Evolutionary conservation across 2,329 filamentous ascomycete genomes (phyloP).

Genomic region (Chrysoporthe austroafricana): DNA sequence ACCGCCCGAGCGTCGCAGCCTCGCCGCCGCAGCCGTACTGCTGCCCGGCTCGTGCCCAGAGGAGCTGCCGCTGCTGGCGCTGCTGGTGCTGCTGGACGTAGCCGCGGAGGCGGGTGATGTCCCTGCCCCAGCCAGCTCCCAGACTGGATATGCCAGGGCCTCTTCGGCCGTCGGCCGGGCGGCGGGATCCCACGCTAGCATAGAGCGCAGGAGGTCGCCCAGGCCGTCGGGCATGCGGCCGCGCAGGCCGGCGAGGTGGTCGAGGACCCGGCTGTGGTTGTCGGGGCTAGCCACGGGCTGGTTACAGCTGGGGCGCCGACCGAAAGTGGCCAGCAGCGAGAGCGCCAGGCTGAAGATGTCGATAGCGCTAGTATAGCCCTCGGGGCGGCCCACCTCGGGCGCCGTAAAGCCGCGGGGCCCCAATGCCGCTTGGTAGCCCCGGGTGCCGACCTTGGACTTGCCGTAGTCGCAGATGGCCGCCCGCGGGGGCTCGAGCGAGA

Average conservation of each 20-base stretch:
- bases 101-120: neutral
- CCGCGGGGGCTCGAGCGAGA: conserved; percentile 11
- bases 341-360: conserved; percentile 16
- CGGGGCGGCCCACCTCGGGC: neutral
- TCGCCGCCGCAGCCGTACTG: no score
- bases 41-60: neutral
- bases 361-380: conserved; percentile 12
- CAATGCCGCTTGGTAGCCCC: neutral
- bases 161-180: conserved; percentile 9
- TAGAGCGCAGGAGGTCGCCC: conserved; percentile 2
- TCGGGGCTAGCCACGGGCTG: neutral
- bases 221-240: conserved; percentile 5
- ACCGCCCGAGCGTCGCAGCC: neutral
- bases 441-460: conserved; percentile 7
- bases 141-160: neutral
- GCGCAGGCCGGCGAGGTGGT: conserved; percentile 3
- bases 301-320: no score
- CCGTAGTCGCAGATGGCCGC: conserved; percentile 29
- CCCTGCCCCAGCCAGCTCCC: neutral
- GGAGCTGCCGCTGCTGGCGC: neutral
- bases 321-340: conserved; percentile 9
- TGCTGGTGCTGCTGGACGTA: neutral
- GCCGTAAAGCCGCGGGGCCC: neutral
- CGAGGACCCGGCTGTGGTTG: conserved; percentile 2
- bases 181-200: conserved; percentile 10